Base-by-base conservation (phyloP, 2,329 filamentous ascomycete species). In the Alternaria sp. region DNA sequence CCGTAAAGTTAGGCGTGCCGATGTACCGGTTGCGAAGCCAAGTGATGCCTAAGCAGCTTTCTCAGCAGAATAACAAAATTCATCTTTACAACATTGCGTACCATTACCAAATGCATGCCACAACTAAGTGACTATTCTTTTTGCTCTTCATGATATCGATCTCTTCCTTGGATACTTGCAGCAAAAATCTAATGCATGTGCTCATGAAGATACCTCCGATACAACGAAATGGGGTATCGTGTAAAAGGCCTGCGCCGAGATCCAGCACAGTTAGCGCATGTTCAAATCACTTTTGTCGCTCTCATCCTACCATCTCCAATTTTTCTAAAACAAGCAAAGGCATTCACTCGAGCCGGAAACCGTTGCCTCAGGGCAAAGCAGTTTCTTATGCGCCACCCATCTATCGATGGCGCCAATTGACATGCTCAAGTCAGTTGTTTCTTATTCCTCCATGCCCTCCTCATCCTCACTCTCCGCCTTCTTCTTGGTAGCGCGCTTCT, bases 401-500 rank as follows among this genome's bases (percentile, higher is more conserved):
- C 41, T 34, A n/a, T 53, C n/a, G 41, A 42, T 54, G 41, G 41
- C 54, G 34, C 41, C 29, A 26, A 6, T n/a, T 11, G 29, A 39
- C 34, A 33, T 34, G 46, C 52, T 21, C 34, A 51, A 34, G n/a
- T 26, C 17, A 14, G 4, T 8, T n/a, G 24, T 23, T 17, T 23
- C 33, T 51, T 45, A 69, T 48, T 62, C 55, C 17, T 70, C 63
- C 14, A 61, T 42, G 5, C 58, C 60, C n/a, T 57, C 62, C 17
- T 70, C 64, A 24, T 69, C 67, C 9, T 70, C 69, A 31, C 62
- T 68, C 58, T 67, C 62, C 4, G 41, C 33, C 54, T 62, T 66
- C 50, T 64, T 64, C 61, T 62, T 63, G 10, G 51, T 53, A 8
- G 33, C 58, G 14, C 52, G 60, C 54, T 61, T 66, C 48, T 55